These are phyloP conservation scores for Gastroboletus turbinatus DNA, from an alignment of 1,284 basidiomycete species.

Conservation along the genomic window DNA sequence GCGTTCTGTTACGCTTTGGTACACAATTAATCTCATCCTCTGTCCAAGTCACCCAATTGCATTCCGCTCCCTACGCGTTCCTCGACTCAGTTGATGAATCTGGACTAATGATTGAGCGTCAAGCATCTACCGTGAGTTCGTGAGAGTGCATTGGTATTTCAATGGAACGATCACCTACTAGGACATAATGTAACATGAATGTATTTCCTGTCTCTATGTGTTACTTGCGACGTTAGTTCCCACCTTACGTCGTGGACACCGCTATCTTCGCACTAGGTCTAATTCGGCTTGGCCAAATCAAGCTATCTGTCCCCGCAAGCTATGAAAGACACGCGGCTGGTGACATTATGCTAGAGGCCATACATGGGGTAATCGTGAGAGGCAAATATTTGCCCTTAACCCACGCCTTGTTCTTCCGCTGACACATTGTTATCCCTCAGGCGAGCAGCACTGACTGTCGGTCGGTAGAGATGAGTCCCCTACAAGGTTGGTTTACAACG, in stretches of 20 bases:
- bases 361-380: slow-evolving; percentile 1
- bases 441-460: neutral
- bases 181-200: neutral
- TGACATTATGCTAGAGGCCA: neutral
- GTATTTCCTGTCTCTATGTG: neutral
- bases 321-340: slow-evolving; percentile 1
- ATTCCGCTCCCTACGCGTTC: neutral
- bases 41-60: neutral
- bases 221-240: neutral
- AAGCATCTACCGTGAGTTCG: neutral
- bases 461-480: slow-evolving; percentile 2
- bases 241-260: neutral
- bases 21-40: neutral
- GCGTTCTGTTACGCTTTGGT: neutral
- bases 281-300: neutral
- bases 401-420: neutral
- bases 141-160: neutral
- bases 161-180: neutral
- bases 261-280: neutral
- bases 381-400: neutral
- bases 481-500: neutral
- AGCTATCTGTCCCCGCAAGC: neutral
- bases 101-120: neutral
- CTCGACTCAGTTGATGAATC: neutral
- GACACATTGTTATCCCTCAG: neutral